phyloP scores from a whole-genome alignment of 495 filamentous ascomycete genomes.

The Lasiosphaeriaceae sp. region DNA sequence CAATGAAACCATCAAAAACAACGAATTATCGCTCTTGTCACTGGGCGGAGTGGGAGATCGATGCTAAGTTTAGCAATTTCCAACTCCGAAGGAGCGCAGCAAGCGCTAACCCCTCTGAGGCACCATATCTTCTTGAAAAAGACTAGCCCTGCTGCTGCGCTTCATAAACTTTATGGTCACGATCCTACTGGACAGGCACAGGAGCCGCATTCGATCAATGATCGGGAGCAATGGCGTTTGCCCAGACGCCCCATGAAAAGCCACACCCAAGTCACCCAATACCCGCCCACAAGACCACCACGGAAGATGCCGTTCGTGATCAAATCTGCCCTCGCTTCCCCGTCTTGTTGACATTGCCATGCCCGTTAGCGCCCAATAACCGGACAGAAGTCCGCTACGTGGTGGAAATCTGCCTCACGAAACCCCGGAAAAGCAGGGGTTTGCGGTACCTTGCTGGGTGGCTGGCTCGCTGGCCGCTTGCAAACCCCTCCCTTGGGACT shows the following conservation, averaged over 20 bases:
- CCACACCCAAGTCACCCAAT: no score
- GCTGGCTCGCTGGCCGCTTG: not conserved
- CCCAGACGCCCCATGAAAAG: no score
- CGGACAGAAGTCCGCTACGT: not conserved
- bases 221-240: no score
- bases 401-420: not conserved
- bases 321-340: not conserved
- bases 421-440: not conserved
- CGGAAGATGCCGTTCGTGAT: no score
- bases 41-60: not conserved
- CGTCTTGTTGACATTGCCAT: not conserved
- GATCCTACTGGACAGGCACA: not conserved
- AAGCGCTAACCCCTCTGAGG: not conserved
- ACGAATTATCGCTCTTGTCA: not conserved
- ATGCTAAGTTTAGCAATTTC: slow-evolving; percentile 6
- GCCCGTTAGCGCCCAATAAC: not conserved
- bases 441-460: not conserved
- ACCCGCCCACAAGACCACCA: no score
- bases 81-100: slow-evolving; percentile 6
- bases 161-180: not conserved
- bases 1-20: not conserved
- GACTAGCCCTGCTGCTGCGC: not conserved
- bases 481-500: not conserved
- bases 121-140: not conserved
- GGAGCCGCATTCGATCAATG: no score